A percentile compares a stretch with the other conserved stretches of the same genome.
Evolutionary conservation across 495 filamentous ascomycete genomes (phyloP).

Genomic region (Lasiosphaeris hirsuta): DNA sequence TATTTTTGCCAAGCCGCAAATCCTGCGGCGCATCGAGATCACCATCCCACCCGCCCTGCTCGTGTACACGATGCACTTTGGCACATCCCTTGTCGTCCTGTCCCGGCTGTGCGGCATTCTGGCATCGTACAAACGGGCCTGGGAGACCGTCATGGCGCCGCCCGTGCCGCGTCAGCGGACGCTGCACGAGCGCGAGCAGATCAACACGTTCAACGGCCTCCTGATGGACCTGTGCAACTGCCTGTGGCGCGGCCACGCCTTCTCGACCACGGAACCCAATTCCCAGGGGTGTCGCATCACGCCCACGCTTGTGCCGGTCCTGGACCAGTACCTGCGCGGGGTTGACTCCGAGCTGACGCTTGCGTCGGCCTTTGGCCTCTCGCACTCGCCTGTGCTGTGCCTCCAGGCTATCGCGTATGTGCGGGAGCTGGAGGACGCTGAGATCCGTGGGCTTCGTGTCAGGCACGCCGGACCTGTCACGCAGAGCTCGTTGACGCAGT

Average conservation of each 20-base stretch:
- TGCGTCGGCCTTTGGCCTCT: conserved; percentile 62
- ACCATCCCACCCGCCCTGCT: conserved; percentile 63
- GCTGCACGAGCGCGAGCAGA: conserved; percentile 49
- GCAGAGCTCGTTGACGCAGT: conserved; percentile 56
- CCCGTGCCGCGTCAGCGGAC: conserved; percentile 22
- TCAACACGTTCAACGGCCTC: conserved; percentile 76
- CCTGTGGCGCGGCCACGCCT: conserved; percentile 74
- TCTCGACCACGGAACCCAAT: conserved; percentile 64
- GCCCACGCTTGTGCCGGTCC: conserved; percentile 37
- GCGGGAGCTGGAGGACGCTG: conserved; percentile 60
- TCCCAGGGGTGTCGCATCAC: conserved; percentile 70
- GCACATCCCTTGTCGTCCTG: conserved; percentile 56
- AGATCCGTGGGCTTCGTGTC: conserved; percentile 41
- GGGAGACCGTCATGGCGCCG: conserved; percentile 58
- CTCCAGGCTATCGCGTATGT: conserved; percentile 66
- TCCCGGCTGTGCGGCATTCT: conserved; percentile 67
- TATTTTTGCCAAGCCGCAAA: conserved; percentile 52
- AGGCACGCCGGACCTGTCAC: conserved; percentile 76
- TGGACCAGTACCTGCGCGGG: conserved; percentile 45
- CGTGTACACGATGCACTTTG: conserved; percentile 69
- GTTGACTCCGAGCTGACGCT: conserved; percentile 47
- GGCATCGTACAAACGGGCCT: conserved; percentile 69
- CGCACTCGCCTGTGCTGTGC: conserved; percentile 62
- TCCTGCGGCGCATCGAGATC: conserved; percentile 55
- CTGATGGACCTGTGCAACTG: conserved; percentile 90